phyloP scores from a whole-genome alignment of 2,329 filamentous ascomycete species.

The Talaromyces sp. region DNA sequence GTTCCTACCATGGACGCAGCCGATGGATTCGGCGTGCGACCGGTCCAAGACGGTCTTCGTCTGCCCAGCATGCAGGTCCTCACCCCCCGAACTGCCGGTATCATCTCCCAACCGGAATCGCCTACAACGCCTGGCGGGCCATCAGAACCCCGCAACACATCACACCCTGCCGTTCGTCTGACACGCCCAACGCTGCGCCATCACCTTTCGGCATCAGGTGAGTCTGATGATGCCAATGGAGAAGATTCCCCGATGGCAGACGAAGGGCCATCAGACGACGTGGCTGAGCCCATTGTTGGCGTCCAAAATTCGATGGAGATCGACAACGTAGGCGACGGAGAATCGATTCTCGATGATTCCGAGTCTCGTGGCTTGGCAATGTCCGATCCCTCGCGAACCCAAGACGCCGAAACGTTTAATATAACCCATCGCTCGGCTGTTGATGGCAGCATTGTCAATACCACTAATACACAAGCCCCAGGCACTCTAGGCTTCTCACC shows the following conservation, averaged over 20 bases:
- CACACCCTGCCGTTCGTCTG: conserved; percentile 53
- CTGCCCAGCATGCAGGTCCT: conserved; percentile 65
- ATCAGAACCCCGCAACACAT: conserved; percentile 51
- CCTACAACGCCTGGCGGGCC: conserved; percentile 77
- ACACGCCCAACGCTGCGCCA: conserved; percentile 83
- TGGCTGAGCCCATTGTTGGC: conserved; percentile 66
- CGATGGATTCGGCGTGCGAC: conserved; percentile 69
- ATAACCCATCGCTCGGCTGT: conserved; percentile 81
- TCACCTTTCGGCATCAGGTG: conserved; percentile 78
- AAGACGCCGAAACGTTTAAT: conserved; percentile 86
- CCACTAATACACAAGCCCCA: conserved; percentile 61
- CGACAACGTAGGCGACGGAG: conserved; percentile 78
- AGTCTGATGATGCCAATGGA: conserved; percentile 77
- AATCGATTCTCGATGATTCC: conserved; percentile 68
- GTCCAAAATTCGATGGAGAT: conserved; percentile 80
- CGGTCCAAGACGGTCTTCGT: conserved; percentile 75
- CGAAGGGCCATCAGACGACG: conserved; percentile 45
- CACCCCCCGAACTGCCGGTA: conserved; percentile 42
- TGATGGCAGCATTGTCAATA: conserved; percentile 77
- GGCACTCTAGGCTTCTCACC: conserved; percentile 69
- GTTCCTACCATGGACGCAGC: conserved; percentile 62
- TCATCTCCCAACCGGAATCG: conserved; percentile 85
- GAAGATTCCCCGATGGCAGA: conserved; percentile 76
- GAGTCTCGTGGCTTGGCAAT: conserved; percentile 69
- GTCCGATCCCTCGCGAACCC: conserved; percentile 74